These are phyloP conservation scores for Hibiscus syriacus DNA, from an alignment of 345 rosid genomes.

Conservation along the genomic window DNA sequence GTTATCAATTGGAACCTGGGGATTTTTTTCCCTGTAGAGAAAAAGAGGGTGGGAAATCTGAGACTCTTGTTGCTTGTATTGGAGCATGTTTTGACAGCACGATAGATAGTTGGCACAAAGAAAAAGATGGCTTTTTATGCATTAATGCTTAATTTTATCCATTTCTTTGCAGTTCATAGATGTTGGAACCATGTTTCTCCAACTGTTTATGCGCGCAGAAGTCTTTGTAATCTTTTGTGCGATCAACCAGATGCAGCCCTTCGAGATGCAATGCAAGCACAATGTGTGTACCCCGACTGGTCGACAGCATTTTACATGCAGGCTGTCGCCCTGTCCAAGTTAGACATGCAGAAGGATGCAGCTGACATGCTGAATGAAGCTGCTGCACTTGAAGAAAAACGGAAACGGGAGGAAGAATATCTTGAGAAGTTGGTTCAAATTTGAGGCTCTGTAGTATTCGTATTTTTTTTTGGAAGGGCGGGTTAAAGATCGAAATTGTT, in stretches of 20 bases:
- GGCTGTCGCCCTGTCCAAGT: conserved; percentile 81
- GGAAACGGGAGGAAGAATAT: too few relatives aligned
- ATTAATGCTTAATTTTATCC: not conserved
- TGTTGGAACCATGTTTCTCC: too few relatives aligned
- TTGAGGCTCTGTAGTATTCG: conserved; percentile 10
- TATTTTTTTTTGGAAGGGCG: conserved; percentile 18
- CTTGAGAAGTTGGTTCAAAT: too few relatives aligned
- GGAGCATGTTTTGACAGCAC: not conserved
- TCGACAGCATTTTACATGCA: conserved; percentile 86
- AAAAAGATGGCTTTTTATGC: not conserved
- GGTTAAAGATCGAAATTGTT: conserved; percentile 5
- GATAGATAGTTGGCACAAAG: not conserved
- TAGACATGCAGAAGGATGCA: too few relatives aligned
- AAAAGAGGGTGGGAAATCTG: not conserved
- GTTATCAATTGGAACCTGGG: not conserved
- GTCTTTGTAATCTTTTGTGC: conserved; percentile 65
- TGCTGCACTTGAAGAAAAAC: too few relatives aligned
- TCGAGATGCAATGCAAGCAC: too few relatives aligned
- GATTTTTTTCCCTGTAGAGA: not conserved
- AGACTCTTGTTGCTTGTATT: not conserved
- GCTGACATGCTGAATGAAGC: too few relatives aligned
- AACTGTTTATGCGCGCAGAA: conserved; percentile 69
- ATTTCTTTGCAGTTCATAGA: conserved; percentile 58
- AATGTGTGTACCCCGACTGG: conserved; percentile 79
- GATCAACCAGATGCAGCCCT: too few relatives aligned